phyloP scores from a whole-genome alignment of 441 rosid genomes.

The Corymbia citriodora region DNA sequence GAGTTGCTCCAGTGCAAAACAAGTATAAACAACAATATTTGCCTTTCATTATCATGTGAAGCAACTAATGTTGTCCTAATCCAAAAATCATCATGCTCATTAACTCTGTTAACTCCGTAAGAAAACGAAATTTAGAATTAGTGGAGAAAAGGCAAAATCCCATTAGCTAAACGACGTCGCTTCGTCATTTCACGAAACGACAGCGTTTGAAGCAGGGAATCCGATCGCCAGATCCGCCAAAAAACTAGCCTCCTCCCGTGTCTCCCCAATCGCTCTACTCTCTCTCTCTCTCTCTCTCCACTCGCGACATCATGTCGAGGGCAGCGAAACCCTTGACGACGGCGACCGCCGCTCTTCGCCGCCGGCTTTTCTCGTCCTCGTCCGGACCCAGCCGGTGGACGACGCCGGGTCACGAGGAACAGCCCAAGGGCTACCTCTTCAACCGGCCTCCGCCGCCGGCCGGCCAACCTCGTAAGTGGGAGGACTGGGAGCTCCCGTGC shows the following conservation, averaged over 20 bases:
- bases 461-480: conserved; percentile 91
- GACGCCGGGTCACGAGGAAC: conserved; percentile 75
- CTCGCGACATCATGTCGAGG: background rate
- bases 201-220: background rate
- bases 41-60: background rate
- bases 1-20: background rate
- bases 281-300: background rate
- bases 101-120: background rate
- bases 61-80: background rate
- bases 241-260: background rate
- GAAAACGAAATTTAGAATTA: background rate
- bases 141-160: background rate
- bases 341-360: conserved; percentile 49
- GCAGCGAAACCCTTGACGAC: conserved; percentile 18
- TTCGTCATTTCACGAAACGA: background rate
- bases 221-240: background rate
- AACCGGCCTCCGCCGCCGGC: conserved; percentile 65
- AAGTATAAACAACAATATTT: background rate
- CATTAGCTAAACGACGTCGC: background rate
- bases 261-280: background rate
- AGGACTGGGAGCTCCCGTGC: conserved; percentile 97
- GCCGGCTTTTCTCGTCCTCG: conserved; percentile 38
- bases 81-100: background rate
- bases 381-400: conserved; percentile 70
- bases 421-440: conserved; percentile 70